Conservation (phyloP, 2,329 filamentous ascomycete species). For the Diaporthe destruens region DNA sequence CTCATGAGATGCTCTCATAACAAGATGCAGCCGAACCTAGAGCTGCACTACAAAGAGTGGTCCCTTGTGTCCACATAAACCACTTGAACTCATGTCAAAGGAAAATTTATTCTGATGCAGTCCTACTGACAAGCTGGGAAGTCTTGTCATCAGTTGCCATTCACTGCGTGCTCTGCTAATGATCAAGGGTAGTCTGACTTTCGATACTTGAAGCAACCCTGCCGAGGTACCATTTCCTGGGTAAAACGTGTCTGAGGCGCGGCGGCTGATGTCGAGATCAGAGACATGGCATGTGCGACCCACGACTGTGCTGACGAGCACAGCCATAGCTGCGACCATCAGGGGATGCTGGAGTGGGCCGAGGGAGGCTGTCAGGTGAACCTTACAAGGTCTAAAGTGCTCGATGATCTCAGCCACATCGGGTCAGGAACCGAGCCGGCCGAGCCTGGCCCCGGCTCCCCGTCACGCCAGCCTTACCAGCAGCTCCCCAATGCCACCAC, state of each 20-base stretch:
- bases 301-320: background rate
- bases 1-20: too few species aligned
- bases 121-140: too few species aligned
- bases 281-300: slow-evolving; percentile 2
- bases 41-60: too few species aligned
- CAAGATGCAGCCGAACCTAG: too few species aligned
- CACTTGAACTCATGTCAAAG: too few species aligned
- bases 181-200: background rate
- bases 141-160: too few species aligned
- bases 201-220: background rate
- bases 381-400: background rate
- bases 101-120: too few species aligned
- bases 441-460: slow-evolving; percentile 19
- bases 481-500: slow-evolving; percentile 5
- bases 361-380: slow-evolving; percentile 27
- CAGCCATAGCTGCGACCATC: background rate
- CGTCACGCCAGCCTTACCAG: slow-evolving; percentile 23
- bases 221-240: background rate
- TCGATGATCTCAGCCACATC: slow-evolving; percentile 26
- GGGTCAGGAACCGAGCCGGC: slow-evolving; percentile 23
- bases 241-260: slow-evolving; percentile 13
- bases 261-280: background rate
- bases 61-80: too few species aligned
- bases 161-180: background rate
- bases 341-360: slow-evolving; percentile 3